Conservation (phyloP, 345 rosid species). For the Chamaenerion angustifolium region DNA sequence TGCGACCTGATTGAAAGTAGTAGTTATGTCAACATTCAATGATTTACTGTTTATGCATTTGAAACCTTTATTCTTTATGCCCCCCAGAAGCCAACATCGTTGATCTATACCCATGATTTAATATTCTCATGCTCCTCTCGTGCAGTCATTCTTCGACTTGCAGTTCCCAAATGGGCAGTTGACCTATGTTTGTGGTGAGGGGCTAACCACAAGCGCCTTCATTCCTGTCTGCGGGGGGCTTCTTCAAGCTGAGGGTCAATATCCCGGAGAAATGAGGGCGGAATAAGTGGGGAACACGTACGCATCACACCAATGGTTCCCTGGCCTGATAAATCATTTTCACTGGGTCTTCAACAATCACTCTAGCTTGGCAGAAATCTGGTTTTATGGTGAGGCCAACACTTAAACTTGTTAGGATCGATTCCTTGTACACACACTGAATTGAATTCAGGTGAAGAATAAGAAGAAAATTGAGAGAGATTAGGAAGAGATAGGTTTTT, state of each 20-base stretch:
- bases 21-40: too few species aligned
- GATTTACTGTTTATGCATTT: too few species aligned
- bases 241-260: constrained; percentile 95
- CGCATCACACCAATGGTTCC: constrained; percentile 72
- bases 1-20: too few species aligned
- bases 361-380: constrained; percentile 90
- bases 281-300: constrained; percentile 91
- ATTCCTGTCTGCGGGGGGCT: constrained; percentile 74
- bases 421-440: too few species aligned
- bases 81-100: too few species aligned
- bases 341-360: constrained; percentile 61
- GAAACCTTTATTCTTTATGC: too few species aligned
- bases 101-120: not conserved
- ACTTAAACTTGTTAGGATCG: too few species aligned
- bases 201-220: constrained; percentile 82
- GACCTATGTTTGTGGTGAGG: constrained; percentile 85
- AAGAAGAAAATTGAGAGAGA: too few species aligned
- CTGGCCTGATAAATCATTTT: constrained; percentile 84
- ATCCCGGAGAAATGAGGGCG: constrained; percentile 96
- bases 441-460: too few species aligned
- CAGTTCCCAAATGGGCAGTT: constrained; percentile 93
- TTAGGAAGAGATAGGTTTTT: too few species aligned
- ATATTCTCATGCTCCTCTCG: constrained; percentile 1
- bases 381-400: constrained; percentile 83
- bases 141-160: constrained; percentile 84